These are phyloP conservation scores for Saccharomyces pastorianus DNA, from an alignment of 1,139 yeast genomes.

Conservation along the genomic window DNA sequence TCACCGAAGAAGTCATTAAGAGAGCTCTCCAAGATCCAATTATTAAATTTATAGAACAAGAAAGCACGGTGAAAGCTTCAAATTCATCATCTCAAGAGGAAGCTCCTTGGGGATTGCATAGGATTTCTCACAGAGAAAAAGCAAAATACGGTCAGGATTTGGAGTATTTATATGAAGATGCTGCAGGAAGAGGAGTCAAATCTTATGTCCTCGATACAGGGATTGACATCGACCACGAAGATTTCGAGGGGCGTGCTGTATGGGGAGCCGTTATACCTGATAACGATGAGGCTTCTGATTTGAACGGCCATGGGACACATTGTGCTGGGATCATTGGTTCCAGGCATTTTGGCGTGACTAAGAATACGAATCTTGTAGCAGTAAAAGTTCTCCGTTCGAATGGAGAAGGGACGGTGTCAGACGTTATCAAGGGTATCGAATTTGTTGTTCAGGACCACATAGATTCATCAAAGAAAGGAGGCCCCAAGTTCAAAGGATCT, in stretches of 20 bases:
- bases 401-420: constrained; percentile 77
- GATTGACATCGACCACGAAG: constrained; percentile 69
- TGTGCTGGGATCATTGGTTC: constrained; percentile 85
- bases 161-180: constrained; percentile 74
- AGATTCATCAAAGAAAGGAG: constrained; percentile 32
- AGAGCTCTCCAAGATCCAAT: constrained; percentile 64
- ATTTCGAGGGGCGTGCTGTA: constrained; percentile 81
- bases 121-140: constrained; percentile 82
- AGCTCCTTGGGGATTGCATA: constrained; percentile 95
- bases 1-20: constrained; percentile 63
- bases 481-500: constrained; percentile 68
- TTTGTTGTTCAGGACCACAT: constrained; percentile 43
- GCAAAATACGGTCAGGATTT: constrained; percentile 64
- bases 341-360: constrained; percentile 71
- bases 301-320: constrained; percentile 87
- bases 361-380: constrained; percentile 65
- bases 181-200: constrained; percentile 88
- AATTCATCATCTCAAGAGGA: constrained; percentile 66
- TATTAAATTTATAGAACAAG: constrained; percentile 71
- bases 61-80: constrained; percentile 61
- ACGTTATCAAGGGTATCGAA: constrained; percentile 76
- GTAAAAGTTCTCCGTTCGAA: constrained; percentile 70
- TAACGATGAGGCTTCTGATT: constrained; percentile 78
- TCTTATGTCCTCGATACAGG: constrained; percentile 91
- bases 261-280: constrained; percentile 92